A percentile compares a stretch with the other conserved stretches of the same genome.
These are phyloP conservation scores for Lactarius indigo DNA, from an alignment of 768 basidiomycete genomes.

Conservation along the genomic window DNA sequence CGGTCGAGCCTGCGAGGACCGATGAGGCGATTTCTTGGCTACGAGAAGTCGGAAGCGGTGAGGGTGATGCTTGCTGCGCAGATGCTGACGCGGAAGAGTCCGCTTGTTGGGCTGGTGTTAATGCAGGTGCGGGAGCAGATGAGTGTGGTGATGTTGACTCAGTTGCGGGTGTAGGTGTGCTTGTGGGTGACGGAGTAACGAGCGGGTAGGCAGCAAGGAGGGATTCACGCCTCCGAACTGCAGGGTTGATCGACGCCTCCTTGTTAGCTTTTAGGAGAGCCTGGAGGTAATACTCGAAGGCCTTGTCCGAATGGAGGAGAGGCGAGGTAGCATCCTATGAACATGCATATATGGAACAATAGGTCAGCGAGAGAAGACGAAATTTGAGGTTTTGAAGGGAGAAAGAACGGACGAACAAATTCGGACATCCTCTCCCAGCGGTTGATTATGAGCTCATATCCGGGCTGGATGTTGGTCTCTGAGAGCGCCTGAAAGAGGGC, in stretches of 20 bases:
- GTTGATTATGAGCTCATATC: slow-evolving; percentile 66
- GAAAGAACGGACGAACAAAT: slow-evolving; percentile 54
- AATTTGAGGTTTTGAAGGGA: background rate
- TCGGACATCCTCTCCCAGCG: slow-evolving; percentile 84
- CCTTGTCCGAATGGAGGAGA: slow-evolving; percentile 62
- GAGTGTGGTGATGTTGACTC: background rate
- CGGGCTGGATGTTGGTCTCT: slow-evolving; percentile 61
- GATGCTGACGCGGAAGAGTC: slow-evolving; percentile 11
- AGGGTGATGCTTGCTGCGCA: background rate
- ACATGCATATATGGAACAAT: slow-evolving; percentile 10
- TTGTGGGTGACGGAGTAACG: slow-evolving; percentile 4
- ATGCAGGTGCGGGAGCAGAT: background rate
- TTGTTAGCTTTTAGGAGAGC: slow-evolving; percentile 60
- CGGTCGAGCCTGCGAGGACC: slow-evolving; percentile 31
- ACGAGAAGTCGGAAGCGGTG: slow-evolving; percentile 28
- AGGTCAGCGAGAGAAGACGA: slow-evolving; percentile 8
- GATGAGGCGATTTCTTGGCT: slow-evolving; percentile 45
- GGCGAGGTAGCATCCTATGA: slow-evolving; percentile 64
- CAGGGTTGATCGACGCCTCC: slow-evolving; percentile 53
- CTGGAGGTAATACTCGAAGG: slow-evolving; percentile 73
- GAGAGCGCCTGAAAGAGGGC: slow-evolving; percentile 63
- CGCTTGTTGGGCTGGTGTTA: background rate
- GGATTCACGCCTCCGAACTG: slow-evolving; percentile 66
- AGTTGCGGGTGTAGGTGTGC: background rate
- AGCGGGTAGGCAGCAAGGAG: slow-evolving; percentile 41